Evolutionary conservation across 257 asterid species (phyloP), one percentile per base, ranked within the genome.

Genomic region (Ligustrum vulgare): DNA sequence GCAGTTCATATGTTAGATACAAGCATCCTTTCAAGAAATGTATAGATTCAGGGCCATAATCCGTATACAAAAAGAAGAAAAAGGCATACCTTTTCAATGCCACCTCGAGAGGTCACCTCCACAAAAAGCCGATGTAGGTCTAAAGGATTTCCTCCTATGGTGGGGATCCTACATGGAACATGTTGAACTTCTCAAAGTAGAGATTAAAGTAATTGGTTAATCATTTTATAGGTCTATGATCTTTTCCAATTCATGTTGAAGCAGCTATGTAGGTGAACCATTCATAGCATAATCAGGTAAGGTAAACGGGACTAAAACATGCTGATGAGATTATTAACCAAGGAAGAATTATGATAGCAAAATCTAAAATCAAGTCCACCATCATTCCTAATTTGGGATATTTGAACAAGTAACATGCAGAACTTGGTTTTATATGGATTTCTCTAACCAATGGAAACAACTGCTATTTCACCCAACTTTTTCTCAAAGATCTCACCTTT

Each of bases 41-140:
- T 71, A 33, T 43, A 23, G 70, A 66, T 34, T 32, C 77, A 63
- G 12, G 23, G 34, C 35, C 10, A 35, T 43, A 45, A 36, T n/a
- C 23, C 31, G 25, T 35, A 69, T 25, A 35, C n/a, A 25, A 54
- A 34, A 43, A 69, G 62, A 66, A 60, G 71, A 75, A 70, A 77
- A 82, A 69, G 22, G 49, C 83, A 73, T 88, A 93, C 97, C 91
- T 93, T 92, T 81, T 91, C 94, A 79, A 95, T 86, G 75, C 99
- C 99, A 63, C 99, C 97, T 45, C 96, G 94, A 64, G 97, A 82
- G 65, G 98, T 91, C 79, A 91, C 99, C 88, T 93, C 97, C 73
- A 91, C 54, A 75, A 95, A 95, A 34, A 95, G 97, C 67, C 80
- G 92, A 75, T 93, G 96, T 39, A 95, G 82, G 90, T 93, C 97